Evolutionary conservation across 2,329 filamentous ascomycete genomes (phyloP), one percentile per base, ranked within the genome.

Genomic region (Xylariales sp.): DNA sequence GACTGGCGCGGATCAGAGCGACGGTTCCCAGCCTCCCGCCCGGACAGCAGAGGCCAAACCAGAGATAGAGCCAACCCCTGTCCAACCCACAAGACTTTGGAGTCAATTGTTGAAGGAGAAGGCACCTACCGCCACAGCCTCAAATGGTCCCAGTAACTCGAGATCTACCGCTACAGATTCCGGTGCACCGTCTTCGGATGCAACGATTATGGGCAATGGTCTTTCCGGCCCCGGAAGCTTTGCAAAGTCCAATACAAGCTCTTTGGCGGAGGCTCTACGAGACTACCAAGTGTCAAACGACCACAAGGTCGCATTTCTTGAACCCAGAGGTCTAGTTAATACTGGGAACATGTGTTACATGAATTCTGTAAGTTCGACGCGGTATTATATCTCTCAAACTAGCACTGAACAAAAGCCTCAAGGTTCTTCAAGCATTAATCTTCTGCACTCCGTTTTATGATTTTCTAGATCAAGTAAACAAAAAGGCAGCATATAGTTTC

Each of bases 331-430:
- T 56, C 87, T 99, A 76, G 92, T 97, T 73, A 99, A 99, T 81
- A 97, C 95, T 48, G 96, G 96, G 57, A 98, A 99, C 78, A 97
- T 98, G 93, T 99, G 96, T 81, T 99, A 99, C 82, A 98, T 99
- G 96, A 99, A 98, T 84, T 97, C 96, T 71, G 95, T 97, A 86
- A 82, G 93, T 83, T n/a, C 16, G 36, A 30, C 18, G 30, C 41
- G 45, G 12, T 6, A 18, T 30, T 32, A 18, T 10, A 7, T 64
- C n/a, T n/a, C 14, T 43, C 10, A n/a, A 23, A 23, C 9, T n/a
- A 5, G 7, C 10, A 46, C 46, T 60, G 48, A 57, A 46, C 39
- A n/a, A 60, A 4, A 23, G n/a, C n/a, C 12, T 16, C 39, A 72
- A 97, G 94, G 91, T 98, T 79, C 87, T 99, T 72, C 96, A 99